phyloP scores from a whole-genome alignment of 768 basidiomycete genomes.

The Leucocoprinus sp. region DNA sequence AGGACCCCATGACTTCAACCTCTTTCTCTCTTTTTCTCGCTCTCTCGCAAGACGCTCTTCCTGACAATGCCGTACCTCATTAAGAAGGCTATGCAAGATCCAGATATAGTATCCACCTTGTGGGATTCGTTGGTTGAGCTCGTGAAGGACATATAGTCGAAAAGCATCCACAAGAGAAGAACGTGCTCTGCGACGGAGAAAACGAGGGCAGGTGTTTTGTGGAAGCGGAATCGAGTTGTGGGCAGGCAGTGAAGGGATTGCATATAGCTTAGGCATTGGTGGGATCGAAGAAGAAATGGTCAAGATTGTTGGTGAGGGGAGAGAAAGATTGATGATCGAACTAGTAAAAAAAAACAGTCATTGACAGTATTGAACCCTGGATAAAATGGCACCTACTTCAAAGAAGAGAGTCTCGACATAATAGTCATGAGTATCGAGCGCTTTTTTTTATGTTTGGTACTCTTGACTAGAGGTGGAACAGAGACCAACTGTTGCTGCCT shows the following conservation, averaged over 20 bases:
- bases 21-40: conserved; percentile 10
- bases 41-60: conserved; percentile 35
- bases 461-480: conserved; percentile 24
- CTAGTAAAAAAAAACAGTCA: conserved; percentile 14
- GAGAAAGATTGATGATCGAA: conserved; percentile 21
- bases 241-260: conserved; percentile 19
- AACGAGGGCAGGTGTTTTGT: conserved; percentile 20
- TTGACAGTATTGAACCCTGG: conserved; percentile 1
- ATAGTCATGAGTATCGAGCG: conserved; percentile 64
- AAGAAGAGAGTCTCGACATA: conserved; percentile 20
- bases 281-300: conserved; percentile 19
- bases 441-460: conserved; percentile 55
- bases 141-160: conserved; percentile 50
- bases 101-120: conserved; percentile 42
- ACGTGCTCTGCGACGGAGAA: conserved; percentile 52
- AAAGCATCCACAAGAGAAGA: conserved; percentile 62
- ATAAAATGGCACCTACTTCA: conserved; percentile 37
- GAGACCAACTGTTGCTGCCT: conserved; percentile 16
- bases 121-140: conserved; percentile 33
- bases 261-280: conserved; percentile 13
- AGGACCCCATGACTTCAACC: conserved; percentile 1
- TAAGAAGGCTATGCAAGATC: conserved; percentile 38
- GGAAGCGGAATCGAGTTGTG: conserved; percentile 13
- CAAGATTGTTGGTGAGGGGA: conserved; percentile 22
- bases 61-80: conserved; percentile 13